Evolutionary conservation across 345 rosid genomes (phyloP).

Genomic region (Lepidium didymum): DNA sequence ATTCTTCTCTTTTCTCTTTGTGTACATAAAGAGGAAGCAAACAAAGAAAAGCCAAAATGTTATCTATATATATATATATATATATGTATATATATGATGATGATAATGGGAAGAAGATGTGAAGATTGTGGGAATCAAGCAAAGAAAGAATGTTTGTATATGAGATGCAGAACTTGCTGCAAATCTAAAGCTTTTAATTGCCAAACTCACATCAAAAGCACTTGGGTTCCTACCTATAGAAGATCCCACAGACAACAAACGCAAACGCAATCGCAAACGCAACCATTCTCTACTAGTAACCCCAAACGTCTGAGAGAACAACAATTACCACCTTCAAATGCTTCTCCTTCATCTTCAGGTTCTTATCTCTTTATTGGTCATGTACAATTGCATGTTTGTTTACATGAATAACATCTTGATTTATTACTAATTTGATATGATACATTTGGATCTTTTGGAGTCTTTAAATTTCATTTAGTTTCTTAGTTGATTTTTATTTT

Average conservation of each 20-base stretch:
- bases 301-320: slow-evolving; percentile 20
- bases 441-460: background rate
- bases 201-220: slow-evolving; percentile 59
- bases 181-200: slow-evolving; percentile 48
- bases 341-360: slow-evolving; percentile 22
- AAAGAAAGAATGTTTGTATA: slow-evolving; percentile 48
- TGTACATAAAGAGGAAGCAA: slow-evolving; percentile 18
- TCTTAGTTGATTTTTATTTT: background rate
- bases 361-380: background rate
- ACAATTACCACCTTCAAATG: background rate
- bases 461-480: background rate
- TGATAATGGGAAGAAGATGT: slow-evolving; percentile 38
- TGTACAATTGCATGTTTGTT: background rate
- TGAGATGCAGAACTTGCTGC: slow-evolving; percentile 63
- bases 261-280: background rate
- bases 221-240: slow-evolving; percentile 61
- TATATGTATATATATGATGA: slow-evolving; percentile 9
- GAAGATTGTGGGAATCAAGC: slow-evolving; percentile 74
- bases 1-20: background rate
- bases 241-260: slow-evolving; percentile 26
- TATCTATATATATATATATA: background rate
- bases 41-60: slow-evolving; percentile 9
- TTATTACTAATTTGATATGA: background rate
- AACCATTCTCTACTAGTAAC: slow-evolving; percentile 4
- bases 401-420: background rate